Base-by-base conservation (phyloP, 805 yeast genomes). In the Dipodascopsis uninucleata region DNA sequence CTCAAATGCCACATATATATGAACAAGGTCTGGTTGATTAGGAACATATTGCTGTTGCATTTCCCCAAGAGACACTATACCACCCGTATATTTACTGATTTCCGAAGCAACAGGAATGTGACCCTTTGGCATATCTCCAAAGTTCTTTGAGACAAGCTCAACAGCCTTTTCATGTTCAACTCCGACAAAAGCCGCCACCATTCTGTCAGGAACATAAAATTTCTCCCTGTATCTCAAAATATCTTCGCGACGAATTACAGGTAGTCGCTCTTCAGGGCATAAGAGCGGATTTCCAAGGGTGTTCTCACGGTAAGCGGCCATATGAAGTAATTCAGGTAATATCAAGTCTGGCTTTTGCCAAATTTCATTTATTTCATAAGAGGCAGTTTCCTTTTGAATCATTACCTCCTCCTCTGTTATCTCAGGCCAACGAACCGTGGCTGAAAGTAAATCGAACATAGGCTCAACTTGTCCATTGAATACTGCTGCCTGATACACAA, bases 401-500 rank as follows among this genome's bases (percentile, higher is more conserved):
- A 69, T 70, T 14, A 93, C 67, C 60, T 90, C 97, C 39, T 75
- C 76, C 12, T 76, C 78, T 1, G 82, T 71, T 31, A 89, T 66
- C 31, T 64, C 64, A 6, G 98, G 97, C 45, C 69, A 70, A 9
- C 82, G 69, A 2, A 90, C 82, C 0, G 97, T 86, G 54, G 88
- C 89, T 21, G 85, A 69, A 57, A 93, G 70, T 36, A 86, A 70
- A 36, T 75, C 75, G 53, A 85, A 77, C 95, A 93, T 87, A 53
- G 72, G 70, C 31, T 78, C 90, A 7, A 83, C 80, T 60, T 89
- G 96, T 35, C 74, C 72, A 62, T 89, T 89, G 74, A 93, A 90
- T 1, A 88, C 95, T 2, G 95, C 82, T 1, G 97, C 94, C 66
- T 93, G 97, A 65, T 93, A 93, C 68, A 90, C 78, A 70, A 90